Percentiles rank a stretch among this genome's conserved stretches.
Evolutionary conservation across 257 asterid species (phyloP).

Genomic region (Ballota nigra): DNA sequence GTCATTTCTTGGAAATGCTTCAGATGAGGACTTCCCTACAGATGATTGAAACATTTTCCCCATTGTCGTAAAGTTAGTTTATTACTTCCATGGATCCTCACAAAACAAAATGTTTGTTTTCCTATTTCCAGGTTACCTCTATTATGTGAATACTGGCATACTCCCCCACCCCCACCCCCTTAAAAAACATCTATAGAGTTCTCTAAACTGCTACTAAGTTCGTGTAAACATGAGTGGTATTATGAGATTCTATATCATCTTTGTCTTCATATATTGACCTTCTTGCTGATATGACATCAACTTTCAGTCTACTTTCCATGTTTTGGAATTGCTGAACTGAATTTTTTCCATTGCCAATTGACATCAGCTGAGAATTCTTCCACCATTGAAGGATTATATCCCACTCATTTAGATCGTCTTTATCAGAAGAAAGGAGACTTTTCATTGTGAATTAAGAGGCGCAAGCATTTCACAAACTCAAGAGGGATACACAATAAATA

Average conservation of each 20-base stretch:
- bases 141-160: not conserved
- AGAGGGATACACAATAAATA: not conserved
- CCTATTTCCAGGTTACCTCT: not conserved
- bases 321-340: not conserved
- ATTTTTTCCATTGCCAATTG: not conserved
- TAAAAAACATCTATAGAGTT: not conserved
- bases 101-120: not conserved
- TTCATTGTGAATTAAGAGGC: not conserved
- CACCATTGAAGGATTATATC: not conserved
- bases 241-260: not conserved
- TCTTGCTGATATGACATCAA: not conserved
- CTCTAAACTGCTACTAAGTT: not conserved
- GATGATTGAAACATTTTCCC: constrained; percentile 43
- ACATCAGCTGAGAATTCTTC: not conserved
- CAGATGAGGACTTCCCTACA: constrained; percentile 88
- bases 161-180: not conserved
- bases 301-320: not conserved
- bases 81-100: not conserved
- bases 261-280: not conserved
- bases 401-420: not conserved
- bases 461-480: not conserved
- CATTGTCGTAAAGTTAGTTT: not conserved
- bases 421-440: not conserved
- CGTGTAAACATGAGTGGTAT: not conserved
- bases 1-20: constrained; percentile 84